Percentiles rank a stretch among this genome's conserved stretches.
phyloP scores from a whole-genome alignment of 352 stramenopile genomes.

The Globisporangium ultimum region DNA sequence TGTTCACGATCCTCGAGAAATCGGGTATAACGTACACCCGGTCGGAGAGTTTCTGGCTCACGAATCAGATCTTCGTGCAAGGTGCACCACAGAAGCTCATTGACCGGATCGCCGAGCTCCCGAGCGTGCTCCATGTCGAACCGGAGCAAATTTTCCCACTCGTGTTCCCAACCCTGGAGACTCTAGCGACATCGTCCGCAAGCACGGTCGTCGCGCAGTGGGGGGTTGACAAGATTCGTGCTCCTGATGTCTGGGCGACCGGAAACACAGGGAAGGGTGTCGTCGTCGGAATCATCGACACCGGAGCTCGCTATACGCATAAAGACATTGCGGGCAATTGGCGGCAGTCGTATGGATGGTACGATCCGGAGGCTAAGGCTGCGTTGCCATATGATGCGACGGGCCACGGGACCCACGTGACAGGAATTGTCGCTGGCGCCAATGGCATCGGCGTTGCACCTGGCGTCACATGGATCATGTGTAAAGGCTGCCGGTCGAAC shows the following conservation, averaged over 20 bases:
- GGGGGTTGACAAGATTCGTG: constrained; percentile 50
- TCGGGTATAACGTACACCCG: constrained; percentile 17
- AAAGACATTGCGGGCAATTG: constrained; percentile 38
- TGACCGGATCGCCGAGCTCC: constrained; percentile 36
- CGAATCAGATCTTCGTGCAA: constrained; percentile 55
- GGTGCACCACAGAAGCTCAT: constrained; percentile 39
- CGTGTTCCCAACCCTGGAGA: constrained; percentile 27
- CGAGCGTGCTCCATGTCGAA: constrained; percentile 34
- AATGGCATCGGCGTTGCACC: no score
- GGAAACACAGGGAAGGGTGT: constrained; percentile 50
- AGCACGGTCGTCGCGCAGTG: constrained; percentile 35
- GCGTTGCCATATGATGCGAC: constrained; percentile 39
- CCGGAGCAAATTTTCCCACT: constrained; percentile 41
- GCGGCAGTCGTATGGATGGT: constrained; percentile 51
- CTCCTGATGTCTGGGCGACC: constrained; percentile 38
- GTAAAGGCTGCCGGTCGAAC: no score
- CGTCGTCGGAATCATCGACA: constrained; percentile 62
- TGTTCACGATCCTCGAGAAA: constrained; percentile 26
- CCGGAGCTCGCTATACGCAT: constrained; percentile 46
- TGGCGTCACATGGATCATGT: no score
- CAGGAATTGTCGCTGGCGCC: no score
- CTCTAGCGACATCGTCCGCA: constrained; percentile 5
- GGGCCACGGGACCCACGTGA: constrained; percentile 34
- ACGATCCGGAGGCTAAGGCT: constrained; percentile 24
- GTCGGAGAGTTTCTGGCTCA: constrained; percentile 55